phyloP scores from a whole-genome alignment of 2,329 filamentous ascomycete genomes.

The Alternaria viburni region DNA sequence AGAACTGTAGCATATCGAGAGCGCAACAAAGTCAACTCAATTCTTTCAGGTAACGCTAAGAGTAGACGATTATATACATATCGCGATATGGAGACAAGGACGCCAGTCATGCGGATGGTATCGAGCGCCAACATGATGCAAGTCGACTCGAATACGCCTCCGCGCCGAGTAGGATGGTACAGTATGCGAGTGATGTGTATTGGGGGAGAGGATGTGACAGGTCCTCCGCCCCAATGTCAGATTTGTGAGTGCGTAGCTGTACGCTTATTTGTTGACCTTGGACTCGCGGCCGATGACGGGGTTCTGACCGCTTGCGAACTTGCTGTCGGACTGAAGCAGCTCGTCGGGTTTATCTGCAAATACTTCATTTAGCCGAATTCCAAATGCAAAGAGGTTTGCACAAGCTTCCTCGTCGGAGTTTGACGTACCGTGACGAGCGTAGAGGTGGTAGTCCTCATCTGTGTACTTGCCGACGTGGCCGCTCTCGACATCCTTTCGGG shows the following conservation, averaged over 20 bases:
- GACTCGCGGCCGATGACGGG: constrained; percentile 54
- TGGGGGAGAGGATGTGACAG: not conserved
- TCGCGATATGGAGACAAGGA: constrained; percentile 6
- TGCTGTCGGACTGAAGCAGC: constrained; percentile 58
- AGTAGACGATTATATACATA: constrained; percentile 9
- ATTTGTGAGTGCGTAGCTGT: not conserved
- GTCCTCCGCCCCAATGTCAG: not conserved
- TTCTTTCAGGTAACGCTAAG: constrained; percentile 1
- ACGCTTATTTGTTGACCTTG: constrained; percentile 56
- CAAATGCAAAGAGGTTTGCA: constrained; percentile 28
- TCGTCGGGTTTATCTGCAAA: constrained; percentile 60
- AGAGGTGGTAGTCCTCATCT: constrained; percentile 58
- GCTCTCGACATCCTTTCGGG: constrained; percentile 64
- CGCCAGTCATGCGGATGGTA: constrained; percentile 9
- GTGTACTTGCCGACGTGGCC: constrained; percentile 53
- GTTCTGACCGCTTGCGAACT: constrained; percentile 53
- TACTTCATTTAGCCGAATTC: constrained; percentile 29
- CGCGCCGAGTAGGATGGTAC: constrained; percentile 6
- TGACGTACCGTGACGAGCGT: constrained; percentile 57
- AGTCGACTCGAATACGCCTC: constrained; percentile 8
- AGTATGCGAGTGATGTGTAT: not conserved
- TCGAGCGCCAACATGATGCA: constrained; percentile 12
- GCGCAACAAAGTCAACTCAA: not conserved
- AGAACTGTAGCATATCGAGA: not conserved
- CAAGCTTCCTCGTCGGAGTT: constrained; percentile 18